These are phyloP conservation scores for Lipomyces orientalis DNA, from an alignment of 805 yeast genomes.

Conservation along the genomic window DNA sequence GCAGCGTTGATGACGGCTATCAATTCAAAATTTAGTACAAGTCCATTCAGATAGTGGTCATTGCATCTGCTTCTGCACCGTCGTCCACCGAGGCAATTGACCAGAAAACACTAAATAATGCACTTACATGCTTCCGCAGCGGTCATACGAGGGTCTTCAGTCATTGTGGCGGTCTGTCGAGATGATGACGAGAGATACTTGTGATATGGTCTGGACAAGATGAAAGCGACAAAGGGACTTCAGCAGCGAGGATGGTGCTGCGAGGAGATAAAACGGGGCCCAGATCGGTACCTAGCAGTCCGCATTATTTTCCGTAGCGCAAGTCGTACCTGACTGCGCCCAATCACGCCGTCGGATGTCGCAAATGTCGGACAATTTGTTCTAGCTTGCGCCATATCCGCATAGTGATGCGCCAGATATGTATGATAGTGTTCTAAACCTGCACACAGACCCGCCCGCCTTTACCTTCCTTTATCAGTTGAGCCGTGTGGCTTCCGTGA, in stretches of 20 bases:
- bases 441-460: neutral
- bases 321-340: slow-evolving; percentile 17
- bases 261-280: slow-evolving; percentile 16
- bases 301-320: slow-evolving; percentile 6
- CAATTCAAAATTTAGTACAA: neutral
- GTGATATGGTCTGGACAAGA: slow-evolving; percentile 3
- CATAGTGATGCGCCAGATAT: neutral
- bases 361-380: neutral
- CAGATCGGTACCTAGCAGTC: slow-evolving; percentile 1
- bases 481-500: neutral
- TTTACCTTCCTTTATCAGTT: neutral
- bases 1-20: slow-evolving; percentile 40
- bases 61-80: neutral
- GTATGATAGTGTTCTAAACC: neutral
- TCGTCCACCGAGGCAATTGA: neutral
- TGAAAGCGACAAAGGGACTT: slow-evolving; percentile 14
- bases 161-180: slow-evolving; percentile 22
- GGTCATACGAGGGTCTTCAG: slow-evolving; percentile 38
- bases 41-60: neutral
- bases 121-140: slow-evolving; percentile 39
- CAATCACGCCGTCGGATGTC: slow-evolving; percentile 27
- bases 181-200: neutral
- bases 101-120: neutral
- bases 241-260: slow-evolving; percentile 15
- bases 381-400: neutral